Evolutionary conservation across 1,284 basidiomycete species (phyloP), one percentile per base, ranked within the genome.

Genomic region (Kwoniella shivajii): DNA sequence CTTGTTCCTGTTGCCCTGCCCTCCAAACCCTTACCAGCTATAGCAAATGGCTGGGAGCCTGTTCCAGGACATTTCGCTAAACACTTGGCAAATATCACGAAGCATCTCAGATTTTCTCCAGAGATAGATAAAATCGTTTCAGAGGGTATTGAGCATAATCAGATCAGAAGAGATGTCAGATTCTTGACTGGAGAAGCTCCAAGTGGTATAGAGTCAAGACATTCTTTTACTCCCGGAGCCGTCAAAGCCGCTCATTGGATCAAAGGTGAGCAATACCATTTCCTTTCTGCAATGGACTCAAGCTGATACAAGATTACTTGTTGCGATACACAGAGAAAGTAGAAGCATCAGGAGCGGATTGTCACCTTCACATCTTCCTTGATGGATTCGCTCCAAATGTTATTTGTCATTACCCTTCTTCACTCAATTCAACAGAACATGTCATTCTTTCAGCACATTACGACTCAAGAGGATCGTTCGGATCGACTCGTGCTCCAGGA

Each of bases 391-490:
- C 88, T 6, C 90, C 91, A 10, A 90, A 92, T 69, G 85, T 94
- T 39, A 81, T 93, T 58, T 93, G 91, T 67, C 63, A 67, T 27
- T 78, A 74, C 59, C 71, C 73, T 7, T 65, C 72, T 20, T 44
- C 56, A 4, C 41, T 79, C 82, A 61, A 87, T 81, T 34, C 69
- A 13, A 64, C 64, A 24, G 71, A 75, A 34, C 61, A 59, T 16
- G 84, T 79, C 26, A 80, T 93, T 45, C 79, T 92, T 47, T 87
- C 87, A 54, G 89, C 85, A 1, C 90, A 92, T 75, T 92, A 91
- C 71, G 90, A 93, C 72, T 89, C 87, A 47, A 85, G 91, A 31
- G 91, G 91, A 11, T 87, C 87, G 1, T 93, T 91, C 73, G 91
- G 91, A 11, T 84, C 79, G 57, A 81, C 82, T 7, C 83, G 86